Conservation (phyloP, 257 asterid species). For the Catharanthus roseus region DNA sequence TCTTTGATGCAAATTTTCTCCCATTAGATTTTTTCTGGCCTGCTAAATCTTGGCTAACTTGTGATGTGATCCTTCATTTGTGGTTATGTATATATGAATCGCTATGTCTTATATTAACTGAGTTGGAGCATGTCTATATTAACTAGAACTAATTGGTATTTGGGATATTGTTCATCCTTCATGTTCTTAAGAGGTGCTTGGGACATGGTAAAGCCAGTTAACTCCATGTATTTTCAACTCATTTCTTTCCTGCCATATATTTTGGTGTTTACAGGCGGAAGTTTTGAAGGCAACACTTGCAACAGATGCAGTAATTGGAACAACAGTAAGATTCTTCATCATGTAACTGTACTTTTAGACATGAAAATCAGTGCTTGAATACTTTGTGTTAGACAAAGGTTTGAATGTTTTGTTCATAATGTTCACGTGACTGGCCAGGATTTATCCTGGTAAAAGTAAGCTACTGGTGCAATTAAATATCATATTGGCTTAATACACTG, state of each 20-base stretch:
- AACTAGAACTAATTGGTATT: not conserved
- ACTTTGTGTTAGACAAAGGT: not conserved
- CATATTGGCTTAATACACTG: not conserved
- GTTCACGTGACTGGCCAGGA: not conserved
- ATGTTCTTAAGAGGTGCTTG: not conserved
- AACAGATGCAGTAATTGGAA: slow-evolving; percentile 87
- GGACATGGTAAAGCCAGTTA: not conserved
- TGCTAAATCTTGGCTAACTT: not conserved
- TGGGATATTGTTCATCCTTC: not conserved
- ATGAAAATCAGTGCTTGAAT: not conserved
- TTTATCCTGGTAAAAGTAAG: not conserved
- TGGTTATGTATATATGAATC: not conserved
- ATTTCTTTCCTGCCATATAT: not conserved
- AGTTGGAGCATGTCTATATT: not conserved
- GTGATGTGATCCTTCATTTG: not conserved
- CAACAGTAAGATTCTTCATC: slow-evolving; percentile 43
- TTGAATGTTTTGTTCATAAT: not conserved
- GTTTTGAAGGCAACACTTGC: slow-evolving; percentile 93
- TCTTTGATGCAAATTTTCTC: not conserved
- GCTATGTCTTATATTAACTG: not conserved
- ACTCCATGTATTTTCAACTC: not conserved
- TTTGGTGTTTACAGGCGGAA: slow-evolving; percentile 41
- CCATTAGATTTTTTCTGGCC: not conserved
- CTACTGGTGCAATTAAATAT: not conserved
- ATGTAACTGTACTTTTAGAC: not conserved